Evolutionary conservation across 352 stramenopile genomes (phyloP), one percentile per base, ranked within the genome.

Genomic region (Pythium scleroteichum): DNA sequence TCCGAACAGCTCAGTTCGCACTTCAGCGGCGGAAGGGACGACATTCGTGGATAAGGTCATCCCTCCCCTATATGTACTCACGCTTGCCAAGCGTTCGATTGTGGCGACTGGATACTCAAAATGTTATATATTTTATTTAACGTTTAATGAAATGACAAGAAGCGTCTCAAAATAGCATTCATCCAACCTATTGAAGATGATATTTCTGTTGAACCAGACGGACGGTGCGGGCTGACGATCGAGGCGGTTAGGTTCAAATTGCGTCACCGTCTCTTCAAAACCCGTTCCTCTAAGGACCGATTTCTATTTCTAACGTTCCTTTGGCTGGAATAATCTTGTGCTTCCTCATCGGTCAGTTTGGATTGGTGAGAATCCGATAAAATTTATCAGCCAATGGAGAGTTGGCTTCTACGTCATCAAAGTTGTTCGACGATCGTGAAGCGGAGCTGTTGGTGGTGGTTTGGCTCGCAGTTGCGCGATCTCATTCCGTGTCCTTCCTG

Each of bases 321-420:
- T 33, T 24, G 16, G 26, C 22, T 46, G 23, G 47, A 68, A 59
- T 59, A 47, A 59, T 63, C 48, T 63, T 68, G 53, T 68, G 53
- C 29, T 26, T 2, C 17, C 7, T 35, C 19, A 59, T 45, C 24
- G 33, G n/a, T 20, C 4, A 27, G 44, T 14, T 55, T 35, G 29
- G 14, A 70, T 70, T 70, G 62, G 55, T 12, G 32, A 47, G 39
- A 42, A 58, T 23, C 13, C 2, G 4, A 22, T 19, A 2, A 1
- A 27, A 19, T 22, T 38, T 61, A 53, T 54, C 47, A 44, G 17
- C 64, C 64, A 71, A 71, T 71, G 5, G 26, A 20, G 47, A 13
- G 17, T 35, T 66, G 38, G 47, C 50, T 65, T 64, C 57, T 59
- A 66, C 64, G 64, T 71, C 64, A 71, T 66, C 64, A 51, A 9